A percentile compares a stretch with the other conserved stretches of the same genome.
phyloP scores from a whole-genome alignment of 257 asterid species.

The Rehmannia glutinosa region DNA sequence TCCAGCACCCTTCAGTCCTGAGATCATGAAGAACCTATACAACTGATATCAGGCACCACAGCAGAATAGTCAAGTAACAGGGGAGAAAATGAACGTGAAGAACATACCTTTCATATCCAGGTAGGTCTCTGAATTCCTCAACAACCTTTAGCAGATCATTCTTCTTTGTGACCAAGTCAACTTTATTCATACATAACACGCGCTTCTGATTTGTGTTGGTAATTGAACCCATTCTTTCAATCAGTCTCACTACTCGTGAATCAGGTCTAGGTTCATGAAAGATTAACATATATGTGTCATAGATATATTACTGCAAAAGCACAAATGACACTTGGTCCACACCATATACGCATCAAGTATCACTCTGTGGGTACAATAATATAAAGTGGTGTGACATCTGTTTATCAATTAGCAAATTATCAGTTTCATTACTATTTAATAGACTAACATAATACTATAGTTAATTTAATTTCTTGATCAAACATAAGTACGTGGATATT shows the following conservation, averaged over 20 bases:
- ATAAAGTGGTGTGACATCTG: not conserved
- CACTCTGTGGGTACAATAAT: not conserved
- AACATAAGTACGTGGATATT: not conserved
- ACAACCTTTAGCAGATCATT: slow-evolving; percentile 66
- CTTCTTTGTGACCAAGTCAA: slow-evolving; percentile 78
- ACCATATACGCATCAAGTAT: not conserved
- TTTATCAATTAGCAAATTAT: not conserved
- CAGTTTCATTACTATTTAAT: not conserved
- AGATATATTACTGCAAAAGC: slow-evolving; percentile 3
- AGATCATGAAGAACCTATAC: slow-evolving; percentile 69
- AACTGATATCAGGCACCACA: slow-evolving; percentile 25
- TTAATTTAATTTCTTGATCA: slow-evolving; percentile 2
- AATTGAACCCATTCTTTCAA: slow-evolving; percentile 82
- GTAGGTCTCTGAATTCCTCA: slow-evolving; percentile 73
- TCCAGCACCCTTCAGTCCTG: slow-evolving; percentile 93
- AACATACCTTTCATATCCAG: slow-evolving; percentile 79
- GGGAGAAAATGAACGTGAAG: slow-evolving; percentile 3
- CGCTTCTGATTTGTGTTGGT: slow-evolving; percentile 66
- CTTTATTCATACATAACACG: slow-evolving; percentile 81
- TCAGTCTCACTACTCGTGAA: slow-evolving; percentile 89
- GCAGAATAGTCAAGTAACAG: slow-evolving; percentile 4
- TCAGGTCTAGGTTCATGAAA: slow-evolving; percentile 61
- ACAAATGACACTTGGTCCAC: not conserved
- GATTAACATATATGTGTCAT: slow-evolving; percentile 5
- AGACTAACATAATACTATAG: not conserved